Evolutionary conservation across 495 filamentous ascomycete species (phyloP).

Genomic region (Aspergillus asperescens): DNA sequence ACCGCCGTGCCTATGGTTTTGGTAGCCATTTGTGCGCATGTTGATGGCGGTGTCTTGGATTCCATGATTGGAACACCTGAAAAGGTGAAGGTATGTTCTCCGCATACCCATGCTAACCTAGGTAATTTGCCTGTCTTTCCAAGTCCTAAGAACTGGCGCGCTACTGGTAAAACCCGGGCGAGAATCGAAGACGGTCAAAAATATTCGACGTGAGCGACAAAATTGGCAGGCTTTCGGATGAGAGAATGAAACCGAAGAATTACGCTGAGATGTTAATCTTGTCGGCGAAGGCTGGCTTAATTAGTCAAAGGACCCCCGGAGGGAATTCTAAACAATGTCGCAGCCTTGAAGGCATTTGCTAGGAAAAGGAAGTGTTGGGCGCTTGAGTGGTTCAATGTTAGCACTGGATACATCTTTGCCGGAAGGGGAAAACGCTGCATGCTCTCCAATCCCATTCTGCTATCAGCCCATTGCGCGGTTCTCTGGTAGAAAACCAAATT

Average conservation of each 20-base stretch:
- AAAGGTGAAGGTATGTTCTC: too few relatives aligned
- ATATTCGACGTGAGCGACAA: neutral
- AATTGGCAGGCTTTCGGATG: neutral
- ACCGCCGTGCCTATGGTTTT: too few relatives aligned
- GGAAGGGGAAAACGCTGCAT: constrained; percentile 3
- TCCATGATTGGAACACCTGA: too few relatives aligned
- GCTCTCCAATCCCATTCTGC: constrained; percentile 7
- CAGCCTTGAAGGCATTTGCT: too few relatives aligned
- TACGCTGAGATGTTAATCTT: neutral
- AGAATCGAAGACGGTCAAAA: too few relatives aligned
- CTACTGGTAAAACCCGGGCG: too few relatives aligned
- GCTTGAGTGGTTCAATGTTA: neutral
- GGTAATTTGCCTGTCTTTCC: too few relatives aligned
- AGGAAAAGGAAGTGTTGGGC: neutral
- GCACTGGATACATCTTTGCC: neutral
- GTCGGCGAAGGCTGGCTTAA: neutral
- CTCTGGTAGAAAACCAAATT: constrained; percentile 13
- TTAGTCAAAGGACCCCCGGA: neutral
- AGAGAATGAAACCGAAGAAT: neutral
- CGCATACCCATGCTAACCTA: too few relatives aligned
- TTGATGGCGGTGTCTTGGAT: too few relatives aligned
- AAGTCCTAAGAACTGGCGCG: too few relatives aligned
- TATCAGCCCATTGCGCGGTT: constrained; percentile 12
- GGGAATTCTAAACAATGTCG: too few relatives aligned
- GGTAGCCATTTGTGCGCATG: too few relatives aligned